phyloP scores from a whole-genome alignment of 768 basidiomycete genomes.

The Baorangia bicolor region DNA sequence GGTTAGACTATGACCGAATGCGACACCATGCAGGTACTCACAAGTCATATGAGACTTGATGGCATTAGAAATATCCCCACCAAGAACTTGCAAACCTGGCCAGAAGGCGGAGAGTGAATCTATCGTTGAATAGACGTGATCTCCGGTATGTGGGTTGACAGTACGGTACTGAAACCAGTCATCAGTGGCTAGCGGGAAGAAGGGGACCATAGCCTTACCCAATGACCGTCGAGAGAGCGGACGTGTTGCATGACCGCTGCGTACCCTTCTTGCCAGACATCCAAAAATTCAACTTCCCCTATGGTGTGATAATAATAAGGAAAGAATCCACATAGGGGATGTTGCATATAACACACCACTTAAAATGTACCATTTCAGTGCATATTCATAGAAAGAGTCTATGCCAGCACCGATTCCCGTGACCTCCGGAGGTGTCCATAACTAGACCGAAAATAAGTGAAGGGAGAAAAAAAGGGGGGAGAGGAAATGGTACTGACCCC shows the following conservation, averaged over 20 bases:
- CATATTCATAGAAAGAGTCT: constrained; percentile 95
- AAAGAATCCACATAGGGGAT: not conserved
- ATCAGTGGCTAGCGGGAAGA: constrained; percentile 1
- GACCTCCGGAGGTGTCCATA: constrained; percentile 75
- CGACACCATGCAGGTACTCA: constrained; percentile 35
- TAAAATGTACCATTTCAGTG: constrained; percentile 87
- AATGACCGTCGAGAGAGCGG: constrained; percentile 81
- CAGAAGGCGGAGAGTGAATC: constrained; percentile 97
- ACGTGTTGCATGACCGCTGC: constrained; percentile 84
- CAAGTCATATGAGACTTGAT: constrained; percentile 91
- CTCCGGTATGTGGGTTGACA: constrained; percentile 78
- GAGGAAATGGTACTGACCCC: constrained; percentile 53
- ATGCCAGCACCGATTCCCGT: constrained; percentile 91
- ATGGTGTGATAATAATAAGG: constrained; percentile 1
- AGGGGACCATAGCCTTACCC: constrained; percentile 47
- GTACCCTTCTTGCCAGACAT: constrained; percentile 84
- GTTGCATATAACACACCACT: constrained; percentile 50
- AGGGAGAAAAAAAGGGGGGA: not conserved
- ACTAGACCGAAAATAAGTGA: constrained; percentile 31
- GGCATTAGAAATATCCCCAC: constrained; percentile 84
- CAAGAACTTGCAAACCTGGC: constrained; percentile 91
- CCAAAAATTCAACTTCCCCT: constrained; percentile 79
- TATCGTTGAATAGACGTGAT: constrained; percentile 71
- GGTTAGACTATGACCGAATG: not conserved
- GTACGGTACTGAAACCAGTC: constrained; percentile 65